Evolutionary conservation across 805 yeast species (phyloP).

Genomic region (Aciculoconidium aculeatum): DNA sequence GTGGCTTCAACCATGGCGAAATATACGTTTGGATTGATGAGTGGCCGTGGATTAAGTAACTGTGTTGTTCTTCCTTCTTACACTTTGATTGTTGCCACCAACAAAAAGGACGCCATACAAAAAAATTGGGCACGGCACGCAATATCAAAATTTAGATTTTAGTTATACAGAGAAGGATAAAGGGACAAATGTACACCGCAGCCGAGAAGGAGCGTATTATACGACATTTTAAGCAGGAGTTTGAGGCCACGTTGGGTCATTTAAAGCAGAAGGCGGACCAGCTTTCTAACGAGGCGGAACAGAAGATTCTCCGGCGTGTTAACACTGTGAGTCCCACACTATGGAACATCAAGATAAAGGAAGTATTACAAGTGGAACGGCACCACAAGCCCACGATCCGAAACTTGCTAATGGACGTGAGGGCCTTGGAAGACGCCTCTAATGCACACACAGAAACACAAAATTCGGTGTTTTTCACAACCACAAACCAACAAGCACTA

Average conservation of each 20-base stretch:
- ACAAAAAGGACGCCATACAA: too few species aligned
- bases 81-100: too few species aligned
- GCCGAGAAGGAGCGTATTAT: constrained; percentile 34
- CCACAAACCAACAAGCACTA: constrained; percentile 1
- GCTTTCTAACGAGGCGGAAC: constrained; percentile 22
- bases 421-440: constrained; percentile 5
- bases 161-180: too few species aligned
- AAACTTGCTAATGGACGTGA: constrained; percentile 9
- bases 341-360: constrained; percentile 43
- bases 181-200: constrained; percentile 20
- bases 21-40: too few species aligned
- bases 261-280: constrained; percentile 22
- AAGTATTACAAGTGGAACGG: constrained; percentile 42
- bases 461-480: constrained; percentile 6
- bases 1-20: constrained; percentile 89
- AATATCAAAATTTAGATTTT: too few species aligned
- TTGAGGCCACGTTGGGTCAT: constrained; percentile 14
- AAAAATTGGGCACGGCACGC: constrained; percentile 4
- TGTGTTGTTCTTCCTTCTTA: too few species aligned
- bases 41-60: too few species aligned
- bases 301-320: constrained; percentile 35
- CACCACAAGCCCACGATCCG: constrained; percentile 17
- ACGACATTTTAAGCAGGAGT: constrained; percentile 18
- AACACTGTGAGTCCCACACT: constrained; percentile 44
- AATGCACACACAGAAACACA: constrained; percentile 1